Evolutionary conservation across 306 rosid genomes (phyloP).

Genomic region (Astragalus glycyphyllos): DNA sequence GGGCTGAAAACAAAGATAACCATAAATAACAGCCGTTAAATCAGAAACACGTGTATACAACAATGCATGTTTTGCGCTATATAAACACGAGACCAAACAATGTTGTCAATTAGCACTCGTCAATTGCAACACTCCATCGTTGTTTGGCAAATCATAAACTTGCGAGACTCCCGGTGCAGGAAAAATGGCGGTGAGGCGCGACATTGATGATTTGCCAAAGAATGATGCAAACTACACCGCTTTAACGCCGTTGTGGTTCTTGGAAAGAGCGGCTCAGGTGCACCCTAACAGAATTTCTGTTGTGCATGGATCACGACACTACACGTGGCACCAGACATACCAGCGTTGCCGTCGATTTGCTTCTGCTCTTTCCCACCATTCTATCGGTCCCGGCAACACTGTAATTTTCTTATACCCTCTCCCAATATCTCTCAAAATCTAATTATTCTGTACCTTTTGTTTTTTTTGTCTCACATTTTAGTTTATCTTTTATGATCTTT

Average conservation of each 20-base stretch:
- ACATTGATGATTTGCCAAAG: constrained; percentile 80
- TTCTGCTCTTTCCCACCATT: constrained; percentile 67
- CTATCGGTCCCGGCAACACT: constrained; percentile 70
- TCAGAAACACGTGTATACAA: too few relatives aligned
- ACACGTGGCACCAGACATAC: constrained; percentile 85
- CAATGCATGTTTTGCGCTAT: too few relatives aligned
- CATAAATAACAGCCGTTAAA: too few relatives aligned
- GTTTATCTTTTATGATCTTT: too few relatives aligned
- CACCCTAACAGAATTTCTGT: constrained; percentile 71
- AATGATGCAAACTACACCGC: constrained; percentile 78
- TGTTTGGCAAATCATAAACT: too few relatives aligned
- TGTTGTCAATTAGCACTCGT: too few relatives aligned
- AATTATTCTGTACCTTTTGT: too few relatives aligned
- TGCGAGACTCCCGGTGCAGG: too few relatives aligned
- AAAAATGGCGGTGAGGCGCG: constrained; percentile 44
- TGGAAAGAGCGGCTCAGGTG: constrained; percentile 78
- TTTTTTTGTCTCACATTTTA: too few relatives aligned
- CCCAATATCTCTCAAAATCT: not conserved
- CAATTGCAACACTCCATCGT: too few relatives aligned
- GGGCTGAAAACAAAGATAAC: too few relatives aligned
- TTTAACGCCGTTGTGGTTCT: constrained; percentile 79
- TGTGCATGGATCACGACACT: constrained; percentile 69
- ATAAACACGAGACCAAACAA: too few relatives aligned
- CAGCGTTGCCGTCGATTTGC: constrained; percentile 76
- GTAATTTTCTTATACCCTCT: constrained; percentile 38